phyloP scores from a whole-genome alignment of 2,329 filamentous ascomycete species.

The Colletotrichum horii region DNA sequence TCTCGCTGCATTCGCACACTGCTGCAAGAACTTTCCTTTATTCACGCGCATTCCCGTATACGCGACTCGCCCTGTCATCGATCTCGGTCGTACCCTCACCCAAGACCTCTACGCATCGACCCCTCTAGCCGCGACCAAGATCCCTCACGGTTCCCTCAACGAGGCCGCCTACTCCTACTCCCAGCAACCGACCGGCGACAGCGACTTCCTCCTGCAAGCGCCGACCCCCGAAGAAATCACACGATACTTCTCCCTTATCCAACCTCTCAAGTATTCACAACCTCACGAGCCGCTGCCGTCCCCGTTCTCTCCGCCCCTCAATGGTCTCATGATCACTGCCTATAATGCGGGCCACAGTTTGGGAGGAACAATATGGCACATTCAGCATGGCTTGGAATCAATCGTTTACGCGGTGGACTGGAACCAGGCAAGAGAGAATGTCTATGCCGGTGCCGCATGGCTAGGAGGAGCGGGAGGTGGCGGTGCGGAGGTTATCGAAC shows the following conservation, averaged over 20 bases:
- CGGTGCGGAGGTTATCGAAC: constrained; percentile 90
- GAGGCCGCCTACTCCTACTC: constrained; percentile 62
- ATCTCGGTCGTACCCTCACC: constrained; percentile 86
- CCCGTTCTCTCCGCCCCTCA: constrained; percentile 85
- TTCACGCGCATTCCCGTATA: constrained; percentile 95
- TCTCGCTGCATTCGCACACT: constrained; percentile 92
- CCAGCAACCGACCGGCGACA: constrained; percentile 52
- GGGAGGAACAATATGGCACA: constrained; percentile 98
- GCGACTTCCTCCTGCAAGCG: constrained; percentile 67
- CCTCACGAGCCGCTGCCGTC: constrained; percentile 89
- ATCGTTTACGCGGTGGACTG: constrained; percentile 98
- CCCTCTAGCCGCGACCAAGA: constrained; percentile 83
- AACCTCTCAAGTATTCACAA: constrained; percentile 95
- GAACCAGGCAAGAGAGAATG: constrained; percentile 97
- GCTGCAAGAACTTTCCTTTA: constrained; percentile 93
- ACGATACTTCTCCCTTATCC: constrained; percentile 87
- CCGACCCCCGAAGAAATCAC: constrained; percentile 90
- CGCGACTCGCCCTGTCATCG: constrained; percentile 91
- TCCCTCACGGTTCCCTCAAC: constrained; percentile 75
- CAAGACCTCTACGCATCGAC: constrained; percentile 93
- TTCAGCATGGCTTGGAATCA: constrained; percentile 94
- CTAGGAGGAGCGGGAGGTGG: constrained; percentile 81
- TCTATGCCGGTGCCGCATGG: constrained; percentile 93
- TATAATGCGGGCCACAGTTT: constrained; percentile 97
- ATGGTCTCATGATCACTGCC: constrained; percentile 91